Base-by-base conservation (phyloP, 2,329 filamentous ascomycete species). In the Cylindrodendrum hubeiense region DNA sequence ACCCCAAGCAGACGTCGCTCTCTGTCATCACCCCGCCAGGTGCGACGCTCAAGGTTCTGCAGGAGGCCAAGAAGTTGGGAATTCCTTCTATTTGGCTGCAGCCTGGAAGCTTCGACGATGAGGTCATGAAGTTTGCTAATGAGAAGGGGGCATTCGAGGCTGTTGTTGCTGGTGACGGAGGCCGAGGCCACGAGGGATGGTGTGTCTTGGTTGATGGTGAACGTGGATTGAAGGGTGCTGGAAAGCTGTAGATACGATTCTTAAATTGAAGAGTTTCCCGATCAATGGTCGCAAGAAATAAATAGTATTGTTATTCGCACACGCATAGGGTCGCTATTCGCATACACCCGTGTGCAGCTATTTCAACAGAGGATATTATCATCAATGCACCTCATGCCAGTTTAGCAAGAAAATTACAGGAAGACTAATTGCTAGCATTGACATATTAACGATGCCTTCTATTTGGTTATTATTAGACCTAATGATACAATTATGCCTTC, bases 191-290 rank as follows among this genome's bases (percentile, higher is more conserved):
- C 53, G 92, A 95, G 75, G 94, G 94, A 1, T 97, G 93, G 92
- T 97, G 94, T 80, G 91, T 97, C 24, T 84, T 97, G 47, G 93
- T 97, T 12, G 93, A 97, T 79, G 94, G 94, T 0, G 92, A 95
- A 70, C 82, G 79, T 75, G 90, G 88, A 1, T 73, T 91, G 73
- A 84, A 82, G 74, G 83, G 79, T 41, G 87, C 84, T 19, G 88
- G 86, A 30, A 89, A 88, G 80, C 75, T 87, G 60, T 83, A 66
- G 73, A 22, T 24, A 26, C 30, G 46, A 19, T 37, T 39, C 30
- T 7, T 15, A 19, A 22, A 44, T 8, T 22, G 46, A 33, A 30
- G 15, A 4, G 19, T 37, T 7, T 26, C 24, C 15, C 22, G 5
- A 46, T 24, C 21, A 24, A 17, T 46, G 43, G 43, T 12, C 43